Base-by-base conservation (phyloP, 805 yeast species). In the Kluyveromyces nonfermentans region DNA sequence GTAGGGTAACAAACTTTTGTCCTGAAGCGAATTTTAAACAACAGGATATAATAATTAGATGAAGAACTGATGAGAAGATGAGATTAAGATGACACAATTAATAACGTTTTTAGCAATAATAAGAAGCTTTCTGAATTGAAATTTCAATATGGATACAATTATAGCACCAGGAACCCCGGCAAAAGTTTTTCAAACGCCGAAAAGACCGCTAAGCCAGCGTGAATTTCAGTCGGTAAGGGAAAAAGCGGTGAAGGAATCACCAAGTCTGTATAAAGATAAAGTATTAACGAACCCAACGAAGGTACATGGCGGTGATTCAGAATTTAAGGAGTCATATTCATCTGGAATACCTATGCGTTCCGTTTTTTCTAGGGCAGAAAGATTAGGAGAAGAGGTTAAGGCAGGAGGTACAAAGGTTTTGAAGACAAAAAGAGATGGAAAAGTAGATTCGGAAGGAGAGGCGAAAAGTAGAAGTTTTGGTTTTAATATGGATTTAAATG, bases 161-260 rank as follows among this genome's bases (percentile, higher is more conserved):
- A 31, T 21, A 12, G 36, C 20, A 7, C 31, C 42, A 8, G 44
- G 44, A 14, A 31, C 42, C 3, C 46, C 45, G 18, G 22, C 39
- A n/a, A 49, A 46, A 33, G 39, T 44, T 16, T 50, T 50, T 30
- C 40, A 48, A n/a, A 53, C 56, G 16, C 59, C 60, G 12, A 33
- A 45, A 30, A 49, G 52, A 30, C 53, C 53, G n/a, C 40, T 59
- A 14, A 50, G 58, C 4, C 43, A 45, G 22, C 56, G 54, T 25
- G 50, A 55, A 36, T 49, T 56, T 15, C 46, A 44, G 12, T 46
- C 53, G 2, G 22, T 59, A 25, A 47, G 56, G 39, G 54, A 47
- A 17, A 52, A 41, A 41, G 47, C 54, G 19, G 52, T 56, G 7
- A 52, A 44, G 28, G 63, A 62, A 25, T 53, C 63, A 1, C 63